Conservation (phyloP, 2,329 filamentous ascomycete genomes). For the Stachybotrys echinatus region DNA sequence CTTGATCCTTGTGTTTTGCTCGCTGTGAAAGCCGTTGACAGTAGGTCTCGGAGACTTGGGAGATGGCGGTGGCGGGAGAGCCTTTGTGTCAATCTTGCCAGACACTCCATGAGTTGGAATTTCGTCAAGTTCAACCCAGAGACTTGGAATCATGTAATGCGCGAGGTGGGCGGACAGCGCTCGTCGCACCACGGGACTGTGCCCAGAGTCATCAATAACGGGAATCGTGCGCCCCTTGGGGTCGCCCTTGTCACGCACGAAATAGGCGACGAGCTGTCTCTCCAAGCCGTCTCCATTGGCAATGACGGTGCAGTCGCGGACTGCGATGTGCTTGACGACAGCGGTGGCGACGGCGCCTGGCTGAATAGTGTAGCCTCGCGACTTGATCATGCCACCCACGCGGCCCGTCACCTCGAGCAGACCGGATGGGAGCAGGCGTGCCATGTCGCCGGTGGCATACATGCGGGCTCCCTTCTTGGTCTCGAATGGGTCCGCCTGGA, state of each 20-base stretch:
- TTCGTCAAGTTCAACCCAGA: constrained; percentile 69
- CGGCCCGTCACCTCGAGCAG: constrained; percentile 71
- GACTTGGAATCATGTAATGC: constrained; percentile 76
- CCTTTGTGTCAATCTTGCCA: constrained; percentile 71
- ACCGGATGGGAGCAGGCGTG: constrained; percentile 61
- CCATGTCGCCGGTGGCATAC: constrained; percentile 71
- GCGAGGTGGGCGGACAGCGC: constrained; percentile 62
- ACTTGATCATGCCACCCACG: constrained; percentile 75
- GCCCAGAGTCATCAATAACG: constrained; percentile 64
- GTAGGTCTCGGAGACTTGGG: constrained; percentile 22
- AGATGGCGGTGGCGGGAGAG: constrained; percentile 59
- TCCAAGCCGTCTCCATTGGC: constrained; percentile 73
- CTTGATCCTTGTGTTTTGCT: constrained; percentile 58
- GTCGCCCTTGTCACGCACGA: constrained; percentile 57
- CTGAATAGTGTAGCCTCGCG: constrained; percentile 73
- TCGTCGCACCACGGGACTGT: constrained; percentile 64
- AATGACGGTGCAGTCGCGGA: constrained; percentile 65
- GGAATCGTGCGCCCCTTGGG: constrained; percentile 53
- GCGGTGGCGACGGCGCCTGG: constrained; percentile 71
- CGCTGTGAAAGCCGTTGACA: constrained; percentile 25
- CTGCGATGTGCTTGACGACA: constrained; percentile 64
- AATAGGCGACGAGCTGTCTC: constrained; percentile 69
- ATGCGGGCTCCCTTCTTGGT: constrained; percentile 56
- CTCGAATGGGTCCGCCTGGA: constrained; percentile 61
- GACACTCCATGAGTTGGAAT: constrained; percentile 74